Percentiles rank a stretch among this genome's conserved stretches.
Conservation (phyloP, 371 early-diverging fungal genomes). For the Homolaphlyctis polyrhiza region DNA sequence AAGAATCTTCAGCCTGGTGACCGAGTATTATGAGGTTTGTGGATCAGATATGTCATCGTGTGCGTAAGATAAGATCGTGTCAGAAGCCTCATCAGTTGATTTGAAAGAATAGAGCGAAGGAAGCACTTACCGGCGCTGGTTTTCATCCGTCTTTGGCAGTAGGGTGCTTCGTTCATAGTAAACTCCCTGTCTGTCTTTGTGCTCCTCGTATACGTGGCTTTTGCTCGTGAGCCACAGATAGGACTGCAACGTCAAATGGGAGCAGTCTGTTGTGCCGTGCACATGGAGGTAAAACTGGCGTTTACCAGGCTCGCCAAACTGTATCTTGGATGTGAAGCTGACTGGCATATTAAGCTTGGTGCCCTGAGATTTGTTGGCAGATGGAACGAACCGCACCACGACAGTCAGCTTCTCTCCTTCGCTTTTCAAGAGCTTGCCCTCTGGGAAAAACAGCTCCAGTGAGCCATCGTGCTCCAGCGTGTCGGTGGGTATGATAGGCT, state of each 20-base stretch:
- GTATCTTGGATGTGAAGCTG: constrained; percentile 35
- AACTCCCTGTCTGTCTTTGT: not conserved
- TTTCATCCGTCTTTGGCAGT: constrained; percentile 11
- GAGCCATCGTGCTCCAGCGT: constrained; percentile 8
- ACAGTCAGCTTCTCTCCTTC: constrained; percentile 39
- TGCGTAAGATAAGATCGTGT: no score
- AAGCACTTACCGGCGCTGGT: constrained; percentile 17
- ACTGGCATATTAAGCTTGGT: constrained; percentile 13
- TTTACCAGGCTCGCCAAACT: constrained; percentile 24
- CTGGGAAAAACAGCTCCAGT: constrained; percentile 39
- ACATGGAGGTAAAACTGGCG: constrained; percentile 33
- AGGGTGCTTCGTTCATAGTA: constrained; percentile 12
- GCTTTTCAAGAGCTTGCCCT: constrained; percentile 38
- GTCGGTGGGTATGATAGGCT: constrained; percentile 17
- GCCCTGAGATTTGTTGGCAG: not conserved
- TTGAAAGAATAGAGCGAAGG: not conserved
- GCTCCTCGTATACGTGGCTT: not conserved
- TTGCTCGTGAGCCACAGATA: constrained; percentile 15
- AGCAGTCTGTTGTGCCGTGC: constrained; percentile 31
- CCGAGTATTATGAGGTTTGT: no score
- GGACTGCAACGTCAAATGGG: constrained; percentile 22
- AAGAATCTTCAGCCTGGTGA: constrained; percentile 18
- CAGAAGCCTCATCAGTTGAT: no score
- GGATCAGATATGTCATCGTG: no score
- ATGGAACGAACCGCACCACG: constrained; percentile 19